Conservation (phyloP, 257 asterid genomes). For the Solanum piurae region DNA sequence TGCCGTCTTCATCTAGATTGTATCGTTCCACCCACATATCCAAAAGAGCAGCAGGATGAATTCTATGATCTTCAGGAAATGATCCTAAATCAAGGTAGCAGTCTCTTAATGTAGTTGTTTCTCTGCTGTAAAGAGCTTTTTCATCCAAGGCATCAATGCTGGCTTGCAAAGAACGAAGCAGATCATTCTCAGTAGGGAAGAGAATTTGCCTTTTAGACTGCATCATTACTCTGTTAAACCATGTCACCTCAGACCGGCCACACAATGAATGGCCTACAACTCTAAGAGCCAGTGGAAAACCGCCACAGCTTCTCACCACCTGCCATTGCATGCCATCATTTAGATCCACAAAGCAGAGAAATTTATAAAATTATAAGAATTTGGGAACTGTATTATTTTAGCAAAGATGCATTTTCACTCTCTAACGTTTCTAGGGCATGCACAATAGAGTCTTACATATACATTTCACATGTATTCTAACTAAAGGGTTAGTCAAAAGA, state of each 20-base stretch:
- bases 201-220: slow-evolving; percentile 13
- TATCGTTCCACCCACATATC: slow-evolving; percentile 30
- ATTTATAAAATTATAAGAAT: neutral
- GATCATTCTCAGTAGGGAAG: slow-evolving; percentile 2
- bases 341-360: neutral
- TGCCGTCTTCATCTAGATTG: slow-evolving; percentile 19
- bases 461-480: neutral
- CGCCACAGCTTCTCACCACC: slow-evolving; percentile 22
- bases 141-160: slow-evolving; percentile 20
- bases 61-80: slow-evolving; percentile 28
- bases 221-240: slow-evolving; percentile 10
- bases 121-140: neutral
- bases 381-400: neutral
- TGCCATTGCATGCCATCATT: neutral
- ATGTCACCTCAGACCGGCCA: slow-evolving; percentile 10
- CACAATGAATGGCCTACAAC: slow-evolving; percentile 22
- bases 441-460: neutral
- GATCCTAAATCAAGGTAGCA: slow-evolving; percentile 24
- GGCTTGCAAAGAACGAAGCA: slow-evolving; percentile 15
- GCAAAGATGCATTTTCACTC: neutral
- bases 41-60: slow-evolving; percentile 16
- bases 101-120: slow-evolving; percentile 3
- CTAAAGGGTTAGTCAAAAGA: neutral
- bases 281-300: slow-evolving; percentile 29
- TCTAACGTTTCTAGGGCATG: neutral